phyloP scores from a whole-genome alignment of 805 yeast genomes.

The Saturnispora besseyi region DNA sequence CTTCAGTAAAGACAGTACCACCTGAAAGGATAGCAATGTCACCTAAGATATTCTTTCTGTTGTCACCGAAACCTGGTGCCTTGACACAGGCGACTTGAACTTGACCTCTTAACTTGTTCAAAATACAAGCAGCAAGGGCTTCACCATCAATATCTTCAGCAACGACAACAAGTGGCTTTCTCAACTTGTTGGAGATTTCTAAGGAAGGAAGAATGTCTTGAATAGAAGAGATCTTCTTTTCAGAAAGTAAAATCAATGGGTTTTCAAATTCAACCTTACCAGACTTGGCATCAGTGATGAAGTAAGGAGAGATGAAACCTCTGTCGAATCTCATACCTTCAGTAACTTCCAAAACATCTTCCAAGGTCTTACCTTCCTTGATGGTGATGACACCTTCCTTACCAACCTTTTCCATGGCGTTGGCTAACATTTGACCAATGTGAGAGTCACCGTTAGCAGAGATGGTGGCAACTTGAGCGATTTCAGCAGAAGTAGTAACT shows the following conservation, averaged over 20 bases:
- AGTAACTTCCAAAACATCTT: constrained; percentile 91
- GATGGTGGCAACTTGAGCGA: constrained; percentile 96
- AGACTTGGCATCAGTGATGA: constrained; percentile 83
- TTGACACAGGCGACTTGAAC: constrained; percentile 95
- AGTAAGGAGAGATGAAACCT: constrained; percentile 94
- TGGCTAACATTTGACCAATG: constrained; percentile 83
- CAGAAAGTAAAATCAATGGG: constrained; percentile 80
- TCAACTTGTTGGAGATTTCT: constrained; percentile 83
- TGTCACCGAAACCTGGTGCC: constrained; percentile 99
- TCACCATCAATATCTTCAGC: constrained; percentile 98
- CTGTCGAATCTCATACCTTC: constrained; percentile 99
- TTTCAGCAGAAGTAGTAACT: constrained; percentile 87
- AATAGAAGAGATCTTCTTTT: constrained; percentile 85
- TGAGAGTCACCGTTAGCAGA: constrained; percentile 95
- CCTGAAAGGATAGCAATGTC: constrained; percentile 94
- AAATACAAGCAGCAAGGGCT: constrained; percentile 95
- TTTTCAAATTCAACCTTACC: constrained; percentile 94
- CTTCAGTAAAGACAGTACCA: constrained; percentile 88
- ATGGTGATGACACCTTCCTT: constrained; percentile 98
- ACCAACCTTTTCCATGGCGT: constrained; percentile 98
- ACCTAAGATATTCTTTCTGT: constrained; percentile 92
- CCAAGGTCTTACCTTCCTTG: constrained; percentile 93
- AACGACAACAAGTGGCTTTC: constrained; percentile 86
- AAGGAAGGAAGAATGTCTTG: constrained; percentile 89
- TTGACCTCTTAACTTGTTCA: constrained; percentile 96